Conservation (phyloP, 2,329 filamentous ascomycete genomes). For the Hawksworthiomyces lignivorus region DNA sequence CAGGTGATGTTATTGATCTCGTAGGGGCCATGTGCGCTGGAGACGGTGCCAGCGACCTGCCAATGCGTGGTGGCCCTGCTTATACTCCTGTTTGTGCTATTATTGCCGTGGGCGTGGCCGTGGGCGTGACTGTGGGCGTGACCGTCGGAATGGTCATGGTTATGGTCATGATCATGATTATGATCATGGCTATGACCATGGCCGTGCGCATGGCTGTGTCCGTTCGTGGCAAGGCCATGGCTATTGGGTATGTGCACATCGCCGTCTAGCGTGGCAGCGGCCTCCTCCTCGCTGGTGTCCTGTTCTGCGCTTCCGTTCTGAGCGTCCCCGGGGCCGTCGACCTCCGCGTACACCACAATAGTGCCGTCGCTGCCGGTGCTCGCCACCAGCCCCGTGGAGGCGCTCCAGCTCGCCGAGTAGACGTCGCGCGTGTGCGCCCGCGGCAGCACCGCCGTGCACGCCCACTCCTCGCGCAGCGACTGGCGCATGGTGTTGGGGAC, state of each 20-base stretch:
- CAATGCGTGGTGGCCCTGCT: constrained; percentile 40
- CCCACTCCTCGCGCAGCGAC: constrained; percentile 74
- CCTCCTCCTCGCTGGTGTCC: constrained; percentile 6
- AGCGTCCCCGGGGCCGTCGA: background rate
- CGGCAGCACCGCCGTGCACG: constrained; percentile 68
- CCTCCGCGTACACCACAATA: constrained; percentile 71
- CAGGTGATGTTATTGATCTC: constrained; percentile 91
- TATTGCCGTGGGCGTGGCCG: constrained; percentile 22
- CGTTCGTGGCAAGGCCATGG: background rate
- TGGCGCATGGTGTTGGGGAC: constrained; percentile 89
- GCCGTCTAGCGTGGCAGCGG: constrained; percentile 10
- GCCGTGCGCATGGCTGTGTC: constrained; percentile 1
- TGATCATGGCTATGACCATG: background rate
- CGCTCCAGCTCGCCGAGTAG: constrained; percentile 82
- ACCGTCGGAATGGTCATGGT: constrained; percentile 13
- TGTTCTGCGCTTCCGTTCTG: background rate
- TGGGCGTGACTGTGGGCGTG: constrained; percentile 5
- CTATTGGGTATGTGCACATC: constrained; percentile 11
- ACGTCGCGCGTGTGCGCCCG: constrained; percentile 69
- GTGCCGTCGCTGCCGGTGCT: constrained; percentile 83
- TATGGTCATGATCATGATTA: constrained; percentile 19
- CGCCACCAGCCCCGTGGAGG: constrained; percentile 66
- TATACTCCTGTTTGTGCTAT: background rate
- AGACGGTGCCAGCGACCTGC: constrained; percentile 60
- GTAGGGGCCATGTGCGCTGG: constrained; percentile 80